These are phyloP conservation scores for Zymoseptoria tritici DNA, from an alignment of 2,329 filamentous ascomycete species.

Conservation along the genomic window DNA sequence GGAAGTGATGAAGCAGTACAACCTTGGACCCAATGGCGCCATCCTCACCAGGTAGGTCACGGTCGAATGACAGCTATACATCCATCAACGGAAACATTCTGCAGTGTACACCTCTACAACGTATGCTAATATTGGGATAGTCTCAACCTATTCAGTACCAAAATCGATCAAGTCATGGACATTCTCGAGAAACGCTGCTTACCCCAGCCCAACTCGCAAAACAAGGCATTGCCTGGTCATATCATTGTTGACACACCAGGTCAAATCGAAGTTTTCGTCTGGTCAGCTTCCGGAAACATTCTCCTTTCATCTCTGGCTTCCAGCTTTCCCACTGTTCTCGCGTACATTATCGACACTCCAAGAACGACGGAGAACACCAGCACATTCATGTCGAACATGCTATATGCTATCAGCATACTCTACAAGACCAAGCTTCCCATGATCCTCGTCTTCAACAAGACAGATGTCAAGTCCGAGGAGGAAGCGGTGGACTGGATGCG, in stretches of 20 bases:
- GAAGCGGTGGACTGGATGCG: constrained; percentile 98
- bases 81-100: no score
- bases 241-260: constrained; percentile 93
- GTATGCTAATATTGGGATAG: not conserved
- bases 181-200: constrained; percentile 75
- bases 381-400: constrained; percentile 99
- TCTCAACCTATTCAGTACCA: constrained; percentile 93
- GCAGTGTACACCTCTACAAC: not conserved
- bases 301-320: constrained; percentile 86
- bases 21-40: constrained; percentile 91
- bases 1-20: constrained; percentile 99
- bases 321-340: constrained; percentile 92
- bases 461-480: constrained; percentile 86
- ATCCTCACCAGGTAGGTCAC: constrained; percentile 66
- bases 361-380: constrained; percentile 86
- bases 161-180: constrained; percentile 88
- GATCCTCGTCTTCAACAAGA: constrained; percentile 99
- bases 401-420: constrained; percentile 95
- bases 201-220: constrained; percentile 30
- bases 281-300: constrained; percentile 92
- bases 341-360: constrained; percentile 95
- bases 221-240: constrained; percentile 60
- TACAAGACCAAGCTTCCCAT: constrained; percentile 99
- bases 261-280: constrained; percentile 98
- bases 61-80: no score